Percentiles rank a stretch among this genome's conserved stretches.
Evolutionary conservation across 208 protist genomes (phyloP).

Genomic region (Angomonas ambiguus): DNA sequence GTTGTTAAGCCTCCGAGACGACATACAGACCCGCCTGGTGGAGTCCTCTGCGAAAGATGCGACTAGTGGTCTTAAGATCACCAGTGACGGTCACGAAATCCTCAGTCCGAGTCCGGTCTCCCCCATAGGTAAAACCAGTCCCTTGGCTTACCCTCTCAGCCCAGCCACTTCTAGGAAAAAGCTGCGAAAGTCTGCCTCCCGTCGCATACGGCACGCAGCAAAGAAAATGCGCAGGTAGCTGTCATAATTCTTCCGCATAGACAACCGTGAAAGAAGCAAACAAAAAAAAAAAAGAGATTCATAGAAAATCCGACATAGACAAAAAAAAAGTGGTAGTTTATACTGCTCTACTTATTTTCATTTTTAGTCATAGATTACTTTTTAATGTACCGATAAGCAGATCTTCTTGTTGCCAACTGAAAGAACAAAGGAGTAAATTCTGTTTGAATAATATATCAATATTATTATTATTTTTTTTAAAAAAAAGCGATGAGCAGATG

Average conservation of each 20-base stretch:
- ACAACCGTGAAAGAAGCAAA: conserved; percentile 1
- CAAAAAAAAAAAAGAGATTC: conserved; percentile 12
- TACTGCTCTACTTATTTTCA: neutral
- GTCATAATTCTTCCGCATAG: neutral
- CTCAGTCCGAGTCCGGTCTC: conserved; percentile 3
- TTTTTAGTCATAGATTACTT: neutral
- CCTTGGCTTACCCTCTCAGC: neutral
- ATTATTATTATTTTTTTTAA: no score
- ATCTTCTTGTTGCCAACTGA: neutral
- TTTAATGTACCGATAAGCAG: neutral
- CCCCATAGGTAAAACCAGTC: neutral
- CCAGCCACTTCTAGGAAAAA: conserved; percentile 9
- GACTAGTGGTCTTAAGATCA: conserved; percentile 1
- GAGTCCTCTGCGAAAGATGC: conserved; percentile 18
- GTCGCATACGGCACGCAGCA: neutral
- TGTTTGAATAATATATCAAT: neutral
- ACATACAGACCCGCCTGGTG: conserved; percentile 51
- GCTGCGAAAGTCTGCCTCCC: neutral
- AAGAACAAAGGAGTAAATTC: neutral
- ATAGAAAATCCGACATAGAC: neutral
- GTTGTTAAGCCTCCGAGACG: conserved; percentile 75
- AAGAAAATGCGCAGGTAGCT: neutral
- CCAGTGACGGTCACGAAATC: conserved; percentile 11
- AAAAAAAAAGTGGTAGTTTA: neutral
- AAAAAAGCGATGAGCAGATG: no score